These are phyloP conservation scores for Rosa multiflora DNA, from an alignment of 306 rosid genomes.

Conservation along the genomic window DNA sequence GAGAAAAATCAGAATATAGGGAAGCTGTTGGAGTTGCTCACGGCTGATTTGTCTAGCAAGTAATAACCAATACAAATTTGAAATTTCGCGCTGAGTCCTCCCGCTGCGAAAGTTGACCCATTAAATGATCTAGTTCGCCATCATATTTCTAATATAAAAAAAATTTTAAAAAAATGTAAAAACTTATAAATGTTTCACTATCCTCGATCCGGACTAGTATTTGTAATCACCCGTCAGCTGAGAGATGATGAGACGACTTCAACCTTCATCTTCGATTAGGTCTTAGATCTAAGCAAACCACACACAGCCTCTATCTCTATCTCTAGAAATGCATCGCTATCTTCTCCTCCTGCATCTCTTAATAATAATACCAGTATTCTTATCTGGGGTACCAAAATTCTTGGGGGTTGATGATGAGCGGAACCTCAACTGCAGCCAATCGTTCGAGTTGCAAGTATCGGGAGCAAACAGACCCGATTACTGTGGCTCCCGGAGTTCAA, in stretches of 20 bases:
- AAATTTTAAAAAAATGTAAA: no score
- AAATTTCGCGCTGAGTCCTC: not conserved
- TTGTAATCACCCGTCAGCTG: not conserved
- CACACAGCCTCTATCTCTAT: not conserved
- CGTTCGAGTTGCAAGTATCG: slow-evolving; percentile 18
- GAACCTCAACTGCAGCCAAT: slow-evolving; percentile 29
- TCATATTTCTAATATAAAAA: not conserved
- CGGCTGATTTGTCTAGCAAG: not conserved
- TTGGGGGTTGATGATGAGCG: slow-evolving; percentile 19
- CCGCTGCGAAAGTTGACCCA: not conserved
- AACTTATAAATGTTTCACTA: not conserved
- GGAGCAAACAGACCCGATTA: slow-evolving; percentile 17
- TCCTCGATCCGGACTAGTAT: not conserved
- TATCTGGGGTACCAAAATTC: slow-evolving; percentile 25
- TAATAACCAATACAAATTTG: not conserved
- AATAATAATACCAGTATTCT: not conserved
- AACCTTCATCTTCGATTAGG: not conserved
- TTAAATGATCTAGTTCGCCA: not conserved
- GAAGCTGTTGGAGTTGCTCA: no score
- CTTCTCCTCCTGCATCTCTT: not conserved
- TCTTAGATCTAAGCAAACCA: not conserved
- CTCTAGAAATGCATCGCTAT: slow-evolving; percentile 32
- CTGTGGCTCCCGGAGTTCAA: slow-evolving; percentile 56
- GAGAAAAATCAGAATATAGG: no score
- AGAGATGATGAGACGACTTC: not conserved